Evolutionary conservation across 345 rosid genomes (phyloP), one percentile per base, ranked within the genome.

Genomic region (Adansonia digitata): DNA sequence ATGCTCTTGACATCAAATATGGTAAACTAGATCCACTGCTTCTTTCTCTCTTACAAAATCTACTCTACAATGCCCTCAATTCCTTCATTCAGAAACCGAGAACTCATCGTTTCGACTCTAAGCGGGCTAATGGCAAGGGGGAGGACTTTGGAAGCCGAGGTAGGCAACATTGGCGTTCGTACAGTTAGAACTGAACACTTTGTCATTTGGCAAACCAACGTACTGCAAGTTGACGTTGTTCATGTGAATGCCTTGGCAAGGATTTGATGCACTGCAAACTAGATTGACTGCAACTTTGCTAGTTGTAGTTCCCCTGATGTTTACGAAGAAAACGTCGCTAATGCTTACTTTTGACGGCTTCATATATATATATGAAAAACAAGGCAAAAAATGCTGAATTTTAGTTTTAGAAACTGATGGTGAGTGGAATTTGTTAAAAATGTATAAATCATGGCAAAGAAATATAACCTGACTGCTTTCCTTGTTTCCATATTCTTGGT

Each of bases 321-420:
- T 85, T 27, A 40, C 72, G 79, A 67, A 86, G 15, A 37, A 78
- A 45, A 84, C 78, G 20, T 87, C 77, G 35, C 77, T 83, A 39
- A 90, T 80, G 79, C 81, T 76, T 34, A 90, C 88, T 8, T 43
- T 56, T 4, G 94, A 90, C 24, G 88, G 86, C 91, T 87, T 83
- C n/a, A n/a, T n/a, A n/a, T n/a, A n/a, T n/a, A n/a, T n/a, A n/a
- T n/a, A n/a, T n/a, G n/a, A 15, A 0, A 35, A 15, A 11, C 11
- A 35, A 51, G 67, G 10, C 27, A 12, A 55, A 73, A 24, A n/a
- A 13, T n/a, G 5, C 1, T 3, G 18, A 53, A 49, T 18, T 49
- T 11, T 53, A 53, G 59, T 51, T 5, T 20, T 53, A 49, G 9
- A 53, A 20, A n/a, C 20, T 20, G 27, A 8, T 53, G n/a, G n/a